Evolutionary conservation across 192 early-diverging fungal genomes (phyloP).

Genomic region (Podila epicladia): DNA sequence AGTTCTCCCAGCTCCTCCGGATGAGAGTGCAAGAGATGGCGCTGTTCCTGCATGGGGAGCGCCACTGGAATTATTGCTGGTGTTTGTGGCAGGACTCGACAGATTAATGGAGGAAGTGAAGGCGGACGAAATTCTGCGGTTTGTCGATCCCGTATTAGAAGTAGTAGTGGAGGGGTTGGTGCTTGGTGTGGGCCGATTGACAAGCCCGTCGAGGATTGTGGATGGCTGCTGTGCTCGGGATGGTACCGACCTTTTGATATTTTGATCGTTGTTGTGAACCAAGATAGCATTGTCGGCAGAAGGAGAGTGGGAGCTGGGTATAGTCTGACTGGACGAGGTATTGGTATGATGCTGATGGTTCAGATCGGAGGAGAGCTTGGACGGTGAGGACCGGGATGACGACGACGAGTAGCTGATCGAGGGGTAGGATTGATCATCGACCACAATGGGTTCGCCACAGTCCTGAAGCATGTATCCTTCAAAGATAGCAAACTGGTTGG

Average conservation of each 20-base stretch:
- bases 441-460: conserved; percentile 21
- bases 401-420: not conserved
- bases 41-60: not conserved
- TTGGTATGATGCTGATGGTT: not conserved
- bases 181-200: not conserved
- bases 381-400: not conserved
- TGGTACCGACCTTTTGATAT: not conserved
- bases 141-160: not conserved
- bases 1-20: conserved; percentile 9
- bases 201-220: not conserved
- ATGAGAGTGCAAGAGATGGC: not conserved
- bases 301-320: not conserved
- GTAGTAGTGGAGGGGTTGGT: not conserved
- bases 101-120: conserved; percentile 39
- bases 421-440: conserved; percentile 18
- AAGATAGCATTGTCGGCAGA: not conserved
- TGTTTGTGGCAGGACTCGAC: not conserved
- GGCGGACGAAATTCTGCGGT: conserved; percentile 19
- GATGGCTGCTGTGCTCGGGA: conserved; percentile 17
- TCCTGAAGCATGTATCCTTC: conserved; percentile 42
- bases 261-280: conserved; percentile 1
- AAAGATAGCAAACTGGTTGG: conserved; percentile 52
- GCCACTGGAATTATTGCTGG: not conserved
- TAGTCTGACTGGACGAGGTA: not conserved
- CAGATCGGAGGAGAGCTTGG: not conserved